Evolutionary conservation across 768 basidiomycete species (phyloP).

Genomic region (Termitomyces heimii): DNA sequence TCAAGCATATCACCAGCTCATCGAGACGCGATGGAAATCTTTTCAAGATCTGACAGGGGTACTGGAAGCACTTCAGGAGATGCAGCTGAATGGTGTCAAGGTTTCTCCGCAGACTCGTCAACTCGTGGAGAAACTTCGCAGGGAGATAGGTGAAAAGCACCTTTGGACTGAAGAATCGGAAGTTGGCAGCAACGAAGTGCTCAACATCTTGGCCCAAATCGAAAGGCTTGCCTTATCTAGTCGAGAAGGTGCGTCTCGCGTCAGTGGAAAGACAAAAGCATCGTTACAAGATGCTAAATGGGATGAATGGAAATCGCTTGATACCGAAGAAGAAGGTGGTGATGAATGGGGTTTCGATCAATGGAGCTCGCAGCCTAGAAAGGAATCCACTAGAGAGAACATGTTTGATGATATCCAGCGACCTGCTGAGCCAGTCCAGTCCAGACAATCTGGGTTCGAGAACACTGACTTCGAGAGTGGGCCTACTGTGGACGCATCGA

Average conservation of each 20-base stretch:
- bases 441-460: background rate
- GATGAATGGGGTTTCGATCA: constrained; percentile 4
- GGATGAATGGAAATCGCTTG: constrained; percentile 45
- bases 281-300: constrained; percentile 18
- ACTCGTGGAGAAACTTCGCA: constrained; percentile 56
- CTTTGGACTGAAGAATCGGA: constrained; percentile 45
- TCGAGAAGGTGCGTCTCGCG: background rate
- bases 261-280: background rate
- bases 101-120: constrained; percentile 54
- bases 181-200: constrained; percentile 43
- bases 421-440: background rate
- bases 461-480: background rate
- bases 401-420: background rate
- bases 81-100: constrained; percentile 73
- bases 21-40: constrained; percentile 77
- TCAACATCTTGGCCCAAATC: constrained; percentile 44
- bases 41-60: constrained; percentile 82
- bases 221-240: constrained; percentile 29
- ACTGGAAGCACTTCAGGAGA: constrained; percentile 68
- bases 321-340: constrained; percentile 24
- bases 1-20: constrained; percentile 81
- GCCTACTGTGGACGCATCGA: background rate
- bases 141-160: constrained; percentile 53
- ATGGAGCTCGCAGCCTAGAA: background rate
- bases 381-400: background rate